Conservation (phyloP, 257 asterid genomes). For the Solanum pimpinellifolium region DNA sequence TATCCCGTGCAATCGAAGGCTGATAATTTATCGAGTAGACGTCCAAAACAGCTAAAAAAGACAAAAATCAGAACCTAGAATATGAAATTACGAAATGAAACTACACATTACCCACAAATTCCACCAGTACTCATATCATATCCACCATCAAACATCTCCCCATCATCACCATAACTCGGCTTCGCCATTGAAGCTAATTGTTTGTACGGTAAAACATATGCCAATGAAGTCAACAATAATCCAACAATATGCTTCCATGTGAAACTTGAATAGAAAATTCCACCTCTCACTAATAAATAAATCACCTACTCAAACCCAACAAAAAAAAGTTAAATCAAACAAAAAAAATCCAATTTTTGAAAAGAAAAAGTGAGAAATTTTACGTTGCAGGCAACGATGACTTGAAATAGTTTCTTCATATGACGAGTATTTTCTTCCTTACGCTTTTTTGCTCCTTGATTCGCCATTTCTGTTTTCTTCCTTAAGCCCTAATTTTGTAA, state of each 20-base stretch:
- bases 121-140: constrained; percentile 93
- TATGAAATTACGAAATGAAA: neutral
- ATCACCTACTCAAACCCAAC: constrained; percentile 29
- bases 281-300: constrained; percentile 58
- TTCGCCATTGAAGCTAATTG: constrained; percentile 75
- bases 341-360: neutral
- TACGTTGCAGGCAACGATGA: constrained; percentile 71
- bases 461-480: constrained; percentile 44
- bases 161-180: constrained; percentile 50
- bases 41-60: neutral
- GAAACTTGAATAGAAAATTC: constrained; percentile 70
- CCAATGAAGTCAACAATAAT: constrained; percentile 58
- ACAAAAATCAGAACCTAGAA: neutral
- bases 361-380: neutral
- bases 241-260: constrained; percentile 77
- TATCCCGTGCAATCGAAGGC: neutral
- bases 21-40: neutral
- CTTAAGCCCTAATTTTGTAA: neutral
- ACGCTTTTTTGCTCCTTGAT: constrained; percentile 97
- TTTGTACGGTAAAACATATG: constrained; percentile 71
- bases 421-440: constrained; percentile 82
- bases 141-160: constrained; percentile 90
- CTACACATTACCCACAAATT: constrained; percentile 60
- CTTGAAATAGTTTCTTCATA: constrained; percentile 53
- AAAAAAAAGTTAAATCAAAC: neutral